Conservation (phyloP, 345 rosid genomes). For the Hibiscus trionum region DNA sequence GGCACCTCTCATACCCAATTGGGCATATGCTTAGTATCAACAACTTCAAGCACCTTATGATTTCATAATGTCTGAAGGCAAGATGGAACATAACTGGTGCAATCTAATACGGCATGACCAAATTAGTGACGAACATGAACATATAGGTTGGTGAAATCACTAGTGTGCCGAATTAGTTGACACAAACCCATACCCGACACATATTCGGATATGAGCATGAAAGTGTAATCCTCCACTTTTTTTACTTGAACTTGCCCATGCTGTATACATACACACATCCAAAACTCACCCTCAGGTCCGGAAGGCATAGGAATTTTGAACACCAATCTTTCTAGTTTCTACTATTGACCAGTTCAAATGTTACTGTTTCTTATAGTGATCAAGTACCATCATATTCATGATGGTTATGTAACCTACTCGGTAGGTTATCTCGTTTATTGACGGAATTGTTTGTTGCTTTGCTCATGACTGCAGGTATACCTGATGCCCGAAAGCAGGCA, state of each 20-base stretch:
- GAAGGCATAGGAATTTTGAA: neutral
- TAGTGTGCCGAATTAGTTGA: neutral
- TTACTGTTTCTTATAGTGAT: neutral
- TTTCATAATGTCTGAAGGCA: neutral
- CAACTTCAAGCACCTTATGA: neutral
- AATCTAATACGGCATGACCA: neutral
- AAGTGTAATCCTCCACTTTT: neutral
- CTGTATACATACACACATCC: neutral
- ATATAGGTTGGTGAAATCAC: neutral
- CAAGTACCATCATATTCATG: neutral
- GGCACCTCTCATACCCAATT: too few relatives aligned
- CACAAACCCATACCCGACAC: neutral
- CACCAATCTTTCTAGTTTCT: neutral
- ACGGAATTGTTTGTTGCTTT: constrained; percentile 3
- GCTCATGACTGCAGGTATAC: constrained; percentile 50
- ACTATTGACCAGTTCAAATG: neutral
- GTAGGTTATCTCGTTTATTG: neutral
- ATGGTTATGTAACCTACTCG: neutral
- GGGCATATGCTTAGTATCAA: neutral
- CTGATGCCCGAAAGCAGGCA: constrained; percentile 87
- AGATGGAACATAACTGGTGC: neutral
- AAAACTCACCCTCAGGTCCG: neutral
- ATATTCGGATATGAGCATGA: neutral
- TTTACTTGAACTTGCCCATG: neutral
- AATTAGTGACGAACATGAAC: neutral